Base-by-base conservation (phyloP, 345 rosid genomes). In the Conringia planisiliqua region DNA sequence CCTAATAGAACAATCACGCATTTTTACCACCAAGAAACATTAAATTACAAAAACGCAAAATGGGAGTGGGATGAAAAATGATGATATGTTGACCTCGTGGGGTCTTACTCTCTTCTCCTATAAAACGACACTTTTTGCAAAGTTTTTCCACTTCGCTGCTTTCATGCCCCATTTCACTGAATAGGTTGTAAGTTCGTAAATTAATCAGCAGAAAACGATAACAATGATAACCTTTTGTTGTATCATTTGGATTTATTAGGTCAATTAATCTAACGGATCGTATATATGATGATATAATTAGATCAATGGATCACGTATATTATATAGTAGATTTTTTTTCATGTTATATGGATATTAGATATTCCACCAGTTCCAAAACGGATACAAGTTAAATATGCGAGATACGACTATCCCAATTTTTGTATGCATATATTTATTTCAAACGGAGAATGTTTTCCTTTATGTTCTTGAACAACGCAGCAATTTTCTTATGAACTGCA, bases 61-160 rank as follows among this genome's bases (percentile, higher is more conserved):
- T 33, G 64, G 5, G 29, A 12, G 70, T 73, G 63, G 35, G 71
- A 55, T 42, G 46, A 73, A 51, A 62, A 32, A 62, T 72, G 50
- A 61, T 62, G 52, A 51, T 4, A 38, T 13, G 8, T 18, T 73
- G 47, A 73, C 50, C 29, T 0, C 0, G 65, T 73, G 27, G 71
- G 77, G 71, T 65, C 64, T 56, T 61, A 38, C 40, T 55, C 55
- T 30, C 14, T 52, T 42, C 70, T 32, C 10, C 54, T 29, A 64
- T 43, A 32, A 73, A 54, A 64, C 39, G 43, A 64, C 20, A 12
- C 11, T 20, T 54, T 20, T 54, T 18, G 58, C 18, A 55, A 58
- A 73, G 57, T 29, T 43, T 65, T 44, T 12, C 16, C 38, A 56
- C 20, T 56, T 42, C n/a, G 55, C 64, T 56, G 39, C 16, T 44